Conservation (phyloP, 108 stramenopile genomes). For the Licmophora abbreviata region DNA sequence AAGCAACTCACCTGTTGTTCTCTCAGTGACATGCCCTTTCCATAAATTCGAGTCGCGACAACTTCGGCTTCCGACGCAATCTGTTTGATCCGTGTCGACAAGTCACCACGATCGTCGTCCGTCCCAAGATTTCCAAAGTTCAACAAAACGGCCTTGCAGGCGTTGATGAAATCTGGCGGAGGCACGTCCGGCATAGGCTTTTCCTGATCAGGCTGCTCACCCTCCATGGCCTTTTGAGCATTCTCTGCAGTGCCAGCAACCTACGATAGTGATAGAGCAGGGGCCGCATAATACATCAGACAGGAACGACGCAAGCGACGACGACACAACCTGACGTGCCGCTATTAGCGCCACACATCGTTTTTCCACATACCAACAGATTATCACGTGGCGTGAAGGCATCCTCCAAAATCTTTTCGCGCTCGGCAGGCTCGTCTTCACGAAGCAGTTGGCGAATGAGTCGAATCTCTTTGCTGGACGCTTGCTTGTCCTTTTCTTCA, state of each 20-base stretch:
- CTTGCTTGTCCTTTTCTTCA: conserved; percentile 80
- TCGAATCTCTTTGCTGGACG: conserved; percentile 65
- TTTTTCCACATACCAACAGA: conserved; percentile 44
- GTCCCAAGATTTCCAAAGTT: conserved; percentile 79
- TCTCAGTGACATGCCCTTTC: conserved; percentile 74
- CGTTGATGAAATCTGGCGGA: conserved; percentile 84
- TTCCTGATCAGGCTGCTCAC: conserved; percentile 68
- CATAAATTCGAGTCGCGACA: conserved; percentile 83
- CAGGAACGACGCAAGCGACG: not conserved
- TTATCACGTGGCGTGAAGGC: conserved; percentile 81
- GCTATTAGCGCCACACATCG: not conserved
- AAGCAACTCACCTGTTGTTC: conserved; percentile 67
- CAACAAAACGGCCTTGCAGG: conserved; percentile 79
- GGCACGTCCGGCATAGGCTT: conserved; percentile 83
- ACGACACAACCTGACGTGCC: not conserved
- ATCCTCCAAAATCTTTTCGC: conserved; percentile 66
- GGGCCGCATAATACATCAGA: not conserved
- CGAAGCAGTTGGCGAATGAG: conserved; percentile 73
- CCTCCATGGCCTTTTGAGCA: conserved; percentile 74
- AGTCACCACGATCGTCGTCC: conserved; percentile 68
- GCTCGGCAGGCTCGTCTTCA: conserved; percentile 37
- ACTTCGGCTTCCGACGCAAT: conserved; percentile 83
- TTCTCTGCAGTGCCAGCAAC: conserved; percentile 81
- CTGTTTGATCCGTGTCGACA: conserved; percentile 63
- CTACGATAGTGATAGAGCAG: conserved; percentile 8